A percentile compares a stretch with the other conserved stretches of the same genome.
phyloP scores from a whole-genome alignment of 306 rosid species.

The Fragaria ananassa region DNA sequence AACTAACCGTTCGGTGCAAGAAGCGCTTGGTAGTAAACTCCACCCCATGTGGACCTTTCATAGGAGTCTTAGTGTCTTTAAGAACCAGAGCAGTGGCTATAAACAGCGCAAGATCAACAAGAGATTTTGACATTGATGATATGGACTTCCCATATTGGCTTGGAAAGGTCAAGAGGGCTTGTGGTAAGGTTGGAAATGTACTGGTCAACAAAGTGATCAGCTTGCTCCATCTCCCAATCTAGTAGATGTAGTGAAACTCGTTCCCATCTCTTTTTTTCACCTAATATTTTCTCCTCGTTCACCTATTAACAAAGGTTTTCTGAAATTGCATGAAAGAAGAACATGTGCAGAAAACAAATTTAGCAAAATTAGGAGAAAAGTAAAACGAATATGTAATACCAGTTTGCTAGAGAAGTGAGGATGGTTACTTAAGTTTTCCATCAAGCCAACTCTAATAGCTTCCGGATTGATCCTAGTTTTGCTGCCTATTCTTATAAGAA shows the following conservation, averaged over 20 bases:
- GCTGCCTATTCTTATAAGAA: slow-evolving; percentile 43
- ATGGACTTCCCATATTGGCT: slow-evolving; percentile 69
- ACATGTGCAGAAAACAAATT: not conserved
- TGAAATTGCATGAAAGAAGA: not conserved
- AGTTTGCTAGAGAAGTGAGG: slow-evolving; percentile 45
- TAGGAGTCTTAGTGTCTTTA: slow-evolving; percentile 47
- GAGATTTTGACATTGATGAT: slow-evolving; percentile 48
- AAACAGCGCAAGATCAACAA: slow-evolving; percentile 39
- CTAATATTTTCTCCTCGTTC: not conserved
- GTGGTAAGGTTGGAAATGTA: slow-evolving; percentile 53
- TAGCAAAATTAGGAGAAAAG: too few species aligned
- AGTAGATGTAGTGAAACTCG: slow-evolving; percentile 31
- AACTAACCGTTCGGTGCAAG: slow-evolving; percentile 28
- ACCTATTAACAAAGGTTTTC: slow-evolving; percentile 10
- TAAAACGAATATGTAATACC: slow-evolving; percentile 25
- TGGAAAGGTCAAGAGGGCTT: slow-evolving; percentile 49
- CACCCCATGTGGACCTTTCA: slow-evolving; percentile 46
- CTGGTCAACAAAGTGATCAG: slow-evolving; percentile 46
- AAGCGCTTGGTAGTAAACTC: slow-evolving; percentile 42
- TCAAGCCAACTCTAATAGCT: slow-evolving; percentile 38
- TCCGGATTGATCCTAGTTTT: slow-evolving; percentile 37
- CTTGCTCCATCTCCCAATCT: slow-evolving; percentile 26
- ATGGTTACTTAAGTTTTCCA: slow-evolving; percentile 43
- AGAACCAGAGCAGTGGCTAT: slow-evolving; percentile 37
- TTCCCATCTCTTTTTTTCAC: slow-evolving; percentile 19